Conservation (phyloP, 164 flowering plant genomes). For the Sextonia rubra region DNA sequence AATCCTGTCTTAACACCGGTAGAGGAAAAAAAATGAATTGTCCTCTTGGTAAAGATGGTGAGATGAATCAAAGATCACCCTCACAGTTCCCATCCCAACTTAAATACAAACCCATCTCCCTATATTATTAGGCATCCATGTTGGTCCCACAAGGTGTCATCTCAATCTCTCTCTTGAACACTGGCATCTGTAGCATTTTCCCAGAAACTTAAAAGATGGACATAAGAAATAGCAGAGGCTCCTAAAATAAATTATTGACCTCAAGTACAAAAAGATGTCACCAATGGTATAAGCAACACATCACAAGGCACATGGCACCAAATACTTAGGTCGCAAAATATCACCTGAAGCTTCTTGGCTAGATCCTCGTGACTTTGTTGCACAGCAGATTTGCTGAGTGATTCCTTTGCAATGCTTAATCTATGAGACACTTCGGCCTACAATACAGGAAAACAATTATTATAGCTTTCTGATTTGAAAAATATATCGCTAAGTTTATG, state of each 20-base stretch:
- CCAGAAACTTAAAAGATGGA: background rate
- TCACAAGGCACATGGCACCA: background rate
- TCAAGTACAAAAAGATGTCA: background rate
- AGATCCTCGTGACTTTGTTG: constrained; percentile 86
- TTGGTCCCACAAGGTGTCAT: no score
- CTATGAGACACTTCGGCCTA: constrained; percentile 98
- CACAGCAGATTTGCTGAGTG: constrained; percentile 46
- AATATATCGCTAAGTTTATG: no score
- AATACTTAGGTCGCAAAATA: background rate
- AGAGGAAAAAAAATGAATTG: no score
- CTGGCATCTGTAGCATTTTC: background rate
- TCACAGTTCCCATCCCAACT: no score
- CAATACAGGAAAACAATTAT: constrained; percentile 2
- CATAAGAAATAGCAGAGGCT: background rate
- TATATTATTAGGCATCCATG: no score
- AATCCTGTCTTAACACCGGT: no score
- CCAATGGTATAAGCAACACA: background rate
- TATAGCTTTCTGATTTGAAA: background rate
- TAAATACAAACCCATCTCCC: no score
- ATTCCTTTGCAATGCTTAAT: constrained; percentile 76
- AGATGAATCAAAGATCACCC: no score
- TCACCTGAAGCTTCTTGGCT: constrained; percentile 93
- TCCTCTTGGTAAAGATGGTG: no score
- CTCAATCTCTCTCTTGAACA: background rate
- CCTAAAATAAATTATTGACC: background rate